phyloP scores from a whole-genome alignment of 73 alveolate species.

The Paramecium octaurelia region DNA sequence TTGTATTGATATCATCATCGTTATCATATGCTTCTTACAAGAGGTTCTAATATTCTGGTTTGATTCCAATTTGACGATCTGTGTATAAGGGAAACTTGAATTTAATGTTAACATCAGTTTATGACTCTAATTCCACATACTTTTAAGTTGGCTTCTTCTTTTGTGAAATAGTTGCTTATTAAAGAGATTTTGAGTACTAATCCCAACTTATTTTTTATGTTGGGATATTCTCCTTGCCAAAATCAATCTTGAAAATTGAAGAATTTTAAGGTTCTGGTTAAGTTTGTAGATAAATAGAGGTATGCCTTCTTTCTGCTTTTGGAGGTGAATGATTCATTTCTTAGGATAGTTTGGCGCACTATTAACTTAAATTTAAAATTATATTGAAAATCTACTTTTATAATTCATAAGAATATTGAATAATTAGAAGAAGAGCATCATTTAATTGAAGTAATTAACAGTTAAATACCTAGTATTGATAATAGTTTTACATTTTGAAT shows the following conservation, averaged over 20 bases:
- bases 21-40: slow-evolving; percentile 17
- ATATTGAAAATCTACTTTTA: neutral
- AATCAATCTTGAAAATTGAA: neutral
- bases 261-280: neutral
- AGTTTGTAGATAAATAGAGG: neutral
- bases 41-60: neutral
- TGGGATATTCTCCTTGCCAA: neutral
- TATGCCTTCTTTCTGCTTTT: neutral
- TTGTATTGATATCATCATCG: slow-evolving; percentile 45
- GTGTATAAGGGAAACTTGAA: neutral
- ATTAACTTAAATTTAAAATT: neutral
- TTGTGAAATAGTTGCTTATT: neutral
- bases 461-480: neutral
- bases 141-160: neutral
- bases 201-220: neutral
- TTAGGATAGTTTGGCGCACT: neutral
- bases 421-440: neutral
- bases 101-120: neutral
- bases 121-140: neutral
- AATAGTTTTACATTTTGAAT: neutral
- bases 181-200: neutral
- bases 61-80: neutral
- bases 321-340: neutral
- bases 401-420: neutral
- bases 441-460: neutral